phyloP scores from a whole-genome alignment of 2,329 filamentous ascomycete species.

The Fusarium xyrophilum region DNA sequence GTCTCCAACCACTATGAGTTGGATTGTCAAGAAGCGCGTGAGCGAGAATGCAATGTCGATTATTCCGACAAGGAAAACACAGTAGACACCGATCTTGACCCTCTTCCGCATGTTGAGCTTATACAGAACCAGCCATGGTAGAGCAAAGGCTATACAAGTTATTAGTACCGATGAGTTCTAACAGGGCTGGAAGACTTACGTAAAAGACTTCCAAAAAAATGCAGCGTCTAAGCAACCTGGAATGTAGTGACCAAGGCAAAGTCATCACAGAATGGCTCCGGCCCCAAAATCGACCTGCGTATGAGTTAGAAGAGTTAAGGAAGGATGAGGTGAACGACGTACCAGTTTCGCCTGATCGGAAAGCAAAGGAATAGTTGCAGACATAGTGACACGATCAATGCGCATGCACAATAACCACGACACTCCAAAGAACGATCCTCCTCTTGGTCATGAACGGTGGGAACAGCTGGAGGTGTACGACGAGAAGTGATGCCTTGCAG shows the following conservation, averaged over 20 bases:
- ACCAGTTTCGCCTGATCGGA: constrained; percentile 29
- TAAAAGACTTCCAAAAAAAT: constrained; percentile 18
- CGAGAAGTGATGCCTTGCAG: constrained; percentile 31
- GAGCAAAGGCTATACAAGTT: not conserved
- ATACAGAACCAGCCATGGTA: constrained; percentile 20
- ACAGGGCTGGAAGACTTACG: not conserved
- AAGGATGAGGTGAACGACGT: accelerated
- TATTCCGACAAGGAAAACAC: constrained; percentile 28
- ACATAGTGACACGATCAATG: constrained; percentile 8
- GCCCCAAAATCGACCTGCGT: not conserved
- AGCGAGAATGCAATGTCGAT: constrained; percentile 33
- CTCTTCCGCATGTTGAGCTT: constrained; percentile 22
- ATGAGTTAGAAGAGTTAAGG: not conserved
- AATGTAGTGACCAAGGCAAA: not conserved
- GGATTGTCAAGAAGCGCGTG: constrained; percentile 28
- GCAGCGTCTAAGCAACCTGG: constrained; percentile 24
- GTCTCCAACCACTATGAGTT: not conserved
- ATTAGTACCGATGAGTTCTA: not conserved
- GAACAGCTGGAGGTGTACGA: constrained; percentile 32
- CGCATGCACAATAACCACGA: not conserved
- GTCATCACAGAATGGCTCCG: not conserved
- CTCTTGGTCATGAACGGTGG: constrained; percentile 29
- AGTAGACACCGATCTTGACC: constrained; percentile 24
- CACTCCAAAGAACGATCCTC: constrained; percentile 1
- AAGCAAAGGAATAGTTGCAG: constrained; percentile 27